Conservation (phyloP, 257 asterid genomes). For the Solanum rostratum region DNA sequence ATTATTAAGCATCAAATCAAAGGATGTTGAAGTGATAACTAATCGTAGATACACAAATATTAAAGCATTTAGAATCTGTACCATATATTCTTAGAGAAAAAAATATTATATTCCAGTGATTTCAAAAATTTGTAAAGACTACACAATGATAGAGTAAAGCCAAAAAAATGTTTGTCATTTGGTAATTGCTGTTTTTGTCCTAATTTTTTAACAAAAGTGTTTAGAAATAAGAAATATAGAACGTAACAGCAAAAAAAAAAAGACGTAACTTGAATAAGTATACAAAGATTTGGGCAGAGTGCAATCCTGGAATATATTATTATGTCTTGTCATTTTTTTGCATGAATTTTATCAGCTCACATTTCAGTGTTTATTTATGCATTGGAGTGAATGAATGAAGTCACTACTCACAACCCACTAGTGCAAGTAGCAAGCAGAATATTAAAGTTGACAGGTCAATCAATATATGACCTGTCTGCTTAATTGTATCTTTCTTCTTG, state of each 20-base stretch:
- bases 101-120: background rate
- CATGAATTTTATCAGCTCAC: background rate
- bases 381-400: background rate
- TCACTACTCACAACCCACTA: background rate
- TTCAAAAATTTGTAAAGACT: background rate
- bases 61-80: background rate
- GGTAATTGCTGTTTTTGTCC: background rate
- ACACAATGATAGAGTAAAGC: background rate
- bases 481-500: background rate
- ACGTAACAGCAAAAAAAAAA: background rate
- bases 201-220: background rate
- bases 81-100: background rate
- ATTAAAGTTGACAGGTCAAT: conserved; percentile 2
- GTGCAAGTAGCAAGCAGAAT: background rate
- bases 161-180: background rate
- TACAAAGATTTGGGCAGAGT: background rate
- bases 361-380: background rate
- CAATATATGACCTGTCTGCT: background rate
- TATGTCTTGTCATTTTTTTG: background rate
- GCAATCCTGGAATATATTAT: background rate
- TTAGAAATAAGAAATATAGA: background rate
- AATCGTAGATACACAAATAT: background rate
- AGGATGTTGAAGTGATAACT: background rate
- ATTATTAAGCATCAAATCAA: background rate
- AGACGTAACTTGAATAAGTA: background rate